Evolutionary conservation across 768 basidiomycete genomes (phyloP).

Genomic region (Tricholomella constricta): DNA sequence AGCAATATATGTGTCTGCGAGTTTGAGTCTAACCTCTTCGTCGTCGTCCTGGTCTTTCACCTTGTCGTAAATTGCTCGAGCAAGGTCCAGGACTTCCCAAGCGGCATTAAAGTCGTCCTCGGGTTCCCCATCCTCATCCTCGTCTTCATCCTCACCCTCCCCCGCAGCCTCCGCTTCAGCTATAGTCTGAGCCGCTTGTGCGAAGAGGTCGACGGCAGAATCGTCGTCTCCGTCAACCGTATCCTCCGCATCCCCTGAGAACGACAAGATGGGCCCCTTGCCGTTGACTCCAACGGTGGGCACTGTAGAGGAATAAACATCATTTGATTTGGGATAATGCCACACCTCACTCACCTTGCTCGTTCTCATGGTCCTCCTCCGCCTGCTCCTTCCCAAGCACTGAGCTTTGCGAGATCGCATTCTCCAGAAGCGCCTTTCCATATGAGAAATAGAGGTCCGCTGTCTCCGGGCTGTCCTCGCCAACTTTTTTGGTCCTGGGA

Average conservation of each 20-base stretch:
- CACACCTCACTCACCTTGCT: conserved; percentile 27
- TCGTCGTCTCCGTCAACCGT: conserved; percentile 51
- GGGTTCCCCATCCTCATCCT: conserved; percentile 74
- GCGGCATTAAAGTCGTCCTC: conserved; percentile 98
- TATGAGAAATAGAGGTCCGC: conserved; percentile 91
- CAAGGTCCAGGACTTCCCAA: conserved; percentile 97
- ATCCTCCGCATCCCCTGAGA: conserved; percentile 80
- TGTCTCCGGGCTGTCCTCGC: conserved; percentile 79
- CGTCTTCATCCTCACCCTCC: conserved; percentile 55
- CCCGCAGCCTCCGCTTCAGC: conserved; percentile 48
- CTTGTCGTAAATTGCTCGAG: conserved; percentile 82
- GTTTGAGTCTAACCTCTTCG: conserved; percentile 70
- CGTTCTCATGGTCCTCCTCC: conserved; percentile 50
- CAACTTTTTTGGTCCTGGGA: conserved; percentile 67
- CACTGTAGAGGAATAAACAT: conserved; percentile 14
- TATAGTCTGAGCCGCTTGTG: conserved; percentile 48
- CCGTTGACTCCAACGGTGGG: conserved; percentile 36
- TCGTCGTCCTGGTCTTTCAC: conserved; percentile 51
- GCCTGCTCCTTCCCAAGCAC: conserved; percentile 90
- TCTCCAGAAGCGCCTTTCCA: conserved; percentile 91
- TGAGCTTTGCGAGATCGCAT: conserved; percentile 81
- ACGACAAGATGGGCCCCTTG: conserved; percentile 69
- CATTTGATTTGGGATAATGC: background rate
- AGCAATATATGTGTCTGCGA: conserved; percentile 89
- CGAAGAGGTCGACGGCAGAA: conserved; percentile 64